Percentiles rank a stretch among this genome's conserved stretches.
phyloP scores from a whole-genome alignment of 2,329 filamentous ascomycete genomes.

The Aspergillus fumigatus region DNA sequence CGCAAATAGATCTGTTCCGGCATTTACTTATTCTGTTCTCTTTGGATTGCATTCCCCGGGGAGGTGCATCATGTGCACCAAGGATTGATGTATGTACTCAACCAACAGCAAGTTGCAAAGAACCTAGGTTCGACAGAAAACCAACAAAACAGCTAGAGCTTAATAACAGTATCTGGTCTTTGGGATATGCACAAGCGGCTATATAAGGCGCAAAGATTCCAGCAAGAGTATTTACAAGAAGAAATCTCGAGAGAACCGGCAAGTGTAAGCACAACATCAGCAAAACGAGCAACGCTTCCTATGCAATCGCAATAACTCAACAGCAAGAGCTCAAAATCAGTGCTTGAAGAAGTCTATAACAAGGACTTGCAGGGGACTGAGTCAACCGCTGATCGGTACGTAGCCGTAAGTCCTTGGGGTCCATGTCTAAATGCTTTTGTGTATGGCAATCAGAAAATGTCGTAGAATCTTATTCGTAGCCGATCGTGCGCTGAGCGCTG shows the following conservation, averaged over 20 bases:
- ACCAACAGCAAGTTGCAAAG: not conserved
- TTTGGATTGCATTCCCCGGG: not conserved
- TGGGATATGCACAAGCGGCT: not conserved
- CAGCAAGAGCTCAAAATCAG: not conserved
- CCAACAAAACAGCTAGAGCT: not conserved
- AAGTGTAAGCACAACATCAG: not conserved
- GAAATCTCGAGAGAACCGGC: not conserved
- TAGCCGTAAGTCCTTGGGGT: not conserved
- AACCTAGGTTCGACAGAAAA: not conserved
- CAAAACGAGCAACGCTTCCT: constrained; percentile 13
- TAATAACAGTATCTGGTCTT: not conserved
- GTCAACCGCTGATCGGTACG: not conserved
- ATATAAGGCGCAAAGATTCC: not conserved
- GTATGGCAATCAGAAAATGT: constrained; percentile 1
- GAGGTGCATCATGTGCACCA: not conserved
- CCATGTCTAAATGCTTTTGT: constrained; percentile 1
- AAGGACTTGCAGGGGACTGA: not conserved
- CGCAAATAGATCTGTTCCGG: not conserved
- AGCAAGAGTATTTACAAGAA: constrained; percentile 14
- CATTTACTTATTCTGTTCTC: not conserved
- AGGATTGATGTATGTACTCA: not conserved
- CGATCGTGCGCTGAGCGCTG: not conserved
- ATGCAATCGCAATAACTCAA: constrained; percentile 10
- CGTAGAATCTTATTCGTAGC: not conserved
- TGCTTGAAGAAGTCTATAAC: constrained; percentile 8